A percentile compares a stretch with the other conserved stretches of the same genome.
Conservation (phyloP, 1,139 yeast species). For the Debaryomycetaceae sp. region DNA sequence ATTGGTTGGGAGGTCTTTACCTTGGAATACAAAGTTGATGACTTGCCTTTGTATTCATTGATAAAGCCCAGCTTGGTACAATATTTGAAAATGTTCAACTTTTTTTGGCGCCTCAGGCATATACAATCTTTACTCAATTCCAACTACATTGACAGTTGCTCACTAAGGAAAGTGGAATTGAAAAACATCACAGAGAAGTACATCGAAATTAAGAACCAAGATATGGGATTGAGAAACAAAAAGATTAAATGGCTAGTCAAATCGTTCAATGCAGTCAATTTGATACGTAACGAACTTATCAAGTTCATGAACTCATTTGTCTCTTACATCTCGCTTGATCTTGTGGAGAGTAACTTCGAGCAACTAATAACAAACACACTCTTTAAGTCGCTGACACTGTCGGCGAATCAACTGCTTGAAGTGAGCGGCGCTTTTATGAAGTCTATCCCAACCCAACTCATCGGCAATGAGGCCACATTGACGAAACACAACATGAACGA, state of each 20-base stretch:
- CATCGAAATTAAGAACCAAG: constrained; percentile 8
- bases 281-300: constrained; percentile 45
- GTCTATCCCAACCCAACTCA: neutral
- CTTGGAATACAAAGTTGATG: constrained; percentile 67
- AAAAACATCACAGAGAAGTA: constrained; percentile 15
- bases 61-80: constrained; percentile 14
- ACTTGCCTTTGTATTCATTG: constrained; percentile 45
- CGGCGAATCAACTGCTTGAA: constrained; percentile 2
- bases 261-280: constrained; percentile 35
- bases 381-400: constrained; percentile 11
- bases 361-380: constrained; percentile 21
- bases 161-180: constrained; percentile 35
- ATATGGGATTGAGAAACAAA: constrained; percentile 16
- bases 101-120: constrained; percentile 75
- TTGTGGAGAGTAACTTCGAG: constrained; percentile 44
- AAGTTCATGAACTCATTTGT: constrained; percentile 43
- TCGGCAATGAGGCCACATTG: neutral
- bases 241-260: constrained; percentile 26
- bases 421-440: constrained; percentile 3
- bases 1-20: constrained; percentile 93
- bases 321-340: constrained; percentile 44
- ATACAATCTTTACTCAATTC: constrained; percentile 50
- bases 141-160: constrained; percentile 31
- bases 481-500: constrained; percentile 17
- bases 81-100: constrained; percentile 79